Evolutionary conservation across 2,329 filamentous ascomycete genomes (phyloP).

Genomic region (Aspergillus pseudotamarii): DNA sequence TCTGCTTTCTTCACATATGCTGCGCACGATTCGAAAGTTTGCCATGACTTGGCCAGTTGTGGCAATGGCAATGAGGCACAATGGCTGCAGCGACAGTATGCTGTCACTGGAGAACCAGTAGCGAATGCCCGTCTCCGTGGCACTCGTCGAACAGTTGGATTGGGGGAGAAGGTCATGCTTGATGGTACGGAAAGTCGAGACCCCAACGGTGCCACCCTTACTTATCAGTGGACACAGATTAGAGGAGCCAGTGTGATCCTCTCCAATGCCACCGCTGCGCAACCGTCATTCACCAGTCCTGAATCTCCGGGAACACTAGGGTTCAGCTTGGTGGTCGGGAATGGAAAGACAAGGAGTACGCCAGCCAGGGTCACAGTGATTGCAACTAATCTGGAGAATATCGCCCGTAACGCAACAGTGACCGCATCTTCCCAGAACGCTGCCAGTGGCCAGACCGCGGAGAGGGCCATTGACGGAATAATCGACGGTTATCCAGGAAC

Average conservation of each 20-base stretch:
- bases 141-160: background rate
- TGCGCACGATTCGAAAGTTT: background rate
- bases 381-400: conserved; percentile 3
- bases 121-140: background rate
- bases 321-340: conserved; percentile 10
- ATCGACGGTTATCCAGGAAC: conserved; percentile 8
- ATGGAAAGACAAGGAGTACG: conserved; percentile 5
- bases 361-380: conserved; percentile 3
- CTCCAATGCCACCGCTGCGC: background rate
- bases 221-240: conserved; percentile 11
- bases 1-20: background rate
- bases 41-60: background rate
- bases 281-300: conserved; percentile 2
- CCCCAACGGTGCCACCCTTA: background rate
- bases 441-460: background rate
- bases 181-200: conserved; percentile 9
- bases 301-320: background rate
- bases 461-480: conserved; percentile 8
- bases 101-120: background rate
- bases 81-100: background rate
- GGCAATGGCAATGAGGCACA: background rate
- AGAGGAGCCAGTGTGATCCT: background rate
- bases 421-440: conserved; percentile 10
- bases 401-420: conserved; percentile 3
- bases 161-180: conserved; percentile 1